A percentile compares a stretch with the other conserved stretches of the same genome.
phyloP scores from a whole-genome alignment of 306 rosid genomes.

The Begonia peltatifolia region DNA sequence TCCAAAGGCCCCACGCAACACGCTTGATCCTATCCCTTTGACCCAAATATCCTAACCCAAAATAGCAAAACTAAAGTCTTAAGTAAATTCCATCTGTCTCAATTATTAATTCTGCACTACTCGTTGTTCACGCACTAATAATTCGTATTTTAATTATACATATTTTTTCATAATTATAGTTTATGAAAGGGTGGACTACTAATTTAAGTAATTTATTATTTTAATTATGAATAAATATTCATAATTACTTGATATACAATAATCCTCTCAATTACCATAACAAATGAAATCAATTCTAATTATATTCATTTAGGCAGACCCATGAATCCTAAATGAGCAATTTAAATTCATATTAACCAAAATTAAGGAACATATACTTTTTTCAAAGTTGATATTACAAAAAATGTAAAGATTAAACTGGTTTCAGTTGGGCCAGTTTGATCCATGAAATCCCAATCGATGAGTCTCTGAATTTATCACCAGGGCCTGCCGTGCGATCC shows the following conservation, averaged over 20 bases:
- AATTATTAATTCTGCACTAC: too few relatives aligned
- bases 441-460: not conserved
- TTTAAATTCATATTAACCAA: not conserved
- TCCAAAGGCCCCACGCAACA: not conserved
- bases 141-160: too few relatives aligned
- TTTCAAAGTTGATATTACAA: not conserved
- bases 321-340: not conserved
- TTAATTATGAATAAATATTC: too few relatives aligned
- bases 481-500: conserved; percentile 85
- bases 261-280: not conserved
- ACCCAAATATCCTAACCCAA: not conserved
- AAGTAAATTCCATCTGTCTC: too few relatives aligned
- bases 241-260: too few relatives aligned
- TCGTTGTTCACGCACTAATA: too few relatives aligned
- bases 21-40: not conserved
- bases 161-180: too few relatives aligned
- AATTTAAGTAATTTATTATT: not conserved
- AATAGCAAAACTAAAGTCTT: not conserved
- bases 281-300: not conserved
- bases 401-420: not conserved
- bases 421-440: not conserved
- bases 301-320: not conserved
- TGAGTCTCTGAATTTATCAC: conserved; percentile 20
- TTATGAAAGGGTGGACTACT: too few relatives aligned
- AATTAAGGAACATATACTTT: too few relatives aligned